Base-by-base conservation (phyloP, 1,284 basidiomycete species). In the Xanthoconium separans region DNA sequence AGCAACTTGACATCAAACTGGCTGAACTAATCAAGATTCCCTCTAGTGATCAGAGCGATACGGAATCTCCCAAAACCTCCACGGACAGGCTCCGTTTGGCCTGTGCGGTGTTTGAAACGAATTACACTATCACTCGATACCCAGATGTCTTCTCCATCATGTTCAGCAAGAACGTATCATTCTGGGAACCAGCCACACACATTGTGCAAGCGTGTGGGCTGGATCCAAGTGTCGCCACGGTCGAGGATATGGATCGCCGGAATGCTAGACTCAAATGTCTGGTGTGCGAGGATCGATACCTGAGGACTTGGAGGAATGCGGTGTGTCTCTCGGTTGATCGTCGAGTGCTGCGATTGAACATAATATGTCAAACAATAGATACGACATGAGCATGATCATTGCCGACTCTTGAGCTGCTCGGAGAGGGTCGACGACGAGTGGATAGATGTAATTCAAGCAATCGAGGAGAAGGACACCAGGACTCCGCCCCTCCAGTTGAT, bases 221-320 rank as follows among this genome's bases (percentile, higher is more conserved):
- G 15, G 62, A 68, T 50, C 64, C 64, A 18, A 41, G 36, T 8
- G 55, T 57, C 3, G 59, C 61, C 20, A 66, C 61, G 8, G 40
- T 31, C 4, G 51, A 54, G 5, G 64, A 68, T n/a, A 54, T 64
- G 64, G 56, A 65, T 10, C 41, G 22, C 15, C 45, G 41, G 2
- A 45, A 60, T 12, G 53, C 59, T n/a, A 51, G 59, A 29, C 6
- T 55, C 1, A 42, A 4, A 7, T 59, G 58, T 24, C 15, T 42
- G 29, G 9, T 10, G 10, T 59, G 58, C 44, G 5, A 18, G 1
- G 18, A 8, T 20, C 1, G 9, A 15, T 13, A 5, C 12, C 3
- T 47, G 22, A 8, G 27, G 24, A 31, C 3, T 20, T 59, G 58
- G 58, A 50, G 39, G 31, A 7, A 13, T 31, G 48, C 58, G n/a